These are phyloP conservation scores for Pochonia chlamydosporia DNA, from an alignment of 2,329 filamentous ascomycete genomes.

Conservation along the genomic window DNA sequence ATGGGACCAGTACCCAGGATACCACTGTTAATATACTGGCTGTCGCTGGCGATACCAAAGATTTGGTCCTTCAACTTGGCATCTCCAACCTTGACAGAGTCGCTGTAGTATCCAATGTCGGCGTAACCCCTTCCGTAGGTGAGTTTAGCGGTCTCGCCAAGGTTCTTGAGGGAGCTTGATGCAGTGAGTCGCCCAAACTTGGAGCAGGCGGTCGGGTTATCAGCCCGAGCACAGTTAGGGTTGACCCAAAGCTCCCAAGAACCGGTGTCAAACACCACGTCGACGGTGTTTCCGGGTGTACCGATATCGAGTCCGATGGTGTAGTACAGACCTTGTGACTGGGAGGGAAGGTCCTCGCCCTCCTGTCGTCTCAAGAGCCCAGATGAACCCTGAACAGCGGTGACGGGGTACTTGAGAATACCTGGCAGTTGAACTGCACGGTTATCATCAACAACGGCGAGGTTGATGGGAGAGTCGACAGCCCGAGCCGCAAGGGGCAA, in stretches of 20 bases:
- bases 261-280: constrained; percentile 29
- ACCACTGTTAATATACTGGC: too few relatives aligned
- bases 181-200: constrained; percentile 17
- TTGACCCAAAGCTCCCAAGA: constrained; percentile 34
- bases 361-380: too few relatives aligned
- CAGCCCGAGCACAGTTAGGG: constrained; percentile 23
- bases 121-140: too few relatives aligned
- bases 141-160: constrained; percentile 13
- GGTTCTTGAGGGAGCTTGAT: constrained; percentile 15
- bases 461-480: neutral
- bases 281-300: constrained; percentile 25
- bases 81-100: too few relatives aligned
- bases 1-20: too few relatives aligned
- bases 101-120: too few relatives aligned
- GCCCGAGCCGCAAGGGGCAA: neutral
- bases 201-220: constrained; percentile 16
- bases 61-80: too few relatives aligned
- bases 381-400: too few relatives aligned
- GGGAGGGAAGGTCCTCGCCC: too few relatives aligned
- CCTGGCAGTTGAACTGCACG: neutral
- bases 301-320: too few relatives aligned
- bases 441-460: neutral
- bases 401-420: neutral
- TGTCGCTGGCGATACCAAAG: too few relatives aligned
- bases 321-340: too few relatives aligned